phyloP scores from a whole-genome alignment of 148 eudicot species.

The Euryodendron excelsum region DNA sequence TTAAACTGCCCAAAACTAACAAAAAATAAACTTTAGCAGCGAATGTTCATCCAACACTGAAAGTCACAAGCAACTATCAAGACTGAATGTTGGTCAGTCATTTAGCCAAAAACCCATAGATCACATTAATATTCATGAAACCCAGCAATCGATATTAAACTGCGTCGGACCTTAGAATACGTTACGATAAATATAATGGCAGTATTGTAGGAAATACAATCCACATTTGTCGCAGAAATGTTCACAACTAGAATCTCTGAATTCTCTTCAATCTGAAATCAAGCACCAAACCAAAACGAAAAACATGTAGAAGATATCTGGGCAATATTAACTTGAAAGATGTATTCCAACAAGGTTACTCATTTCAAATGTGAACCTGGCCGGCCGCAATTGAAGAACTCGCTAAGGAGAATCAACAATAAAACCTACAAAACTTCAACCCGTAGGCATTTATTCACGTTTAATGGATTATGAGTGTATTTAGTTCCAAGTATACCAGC shows the following conservation, averaged over 20 bases:
- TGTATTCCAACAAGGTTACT: neutral
- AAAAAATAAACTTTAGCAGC: too few species aligned
- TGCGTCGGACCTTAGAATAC: neutral
- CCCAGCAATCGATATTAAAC: neutral
- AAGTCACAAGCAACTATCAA: neutral
- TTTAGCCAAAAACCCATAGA: neutral
- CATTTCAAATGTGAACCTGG: neutral
- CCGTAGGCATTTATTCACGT: conserved; percentile 14
- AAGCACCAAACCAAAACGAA: neutral
- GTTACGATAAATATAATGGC: neutral
- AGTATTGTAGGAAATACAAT: conserved; percentile 1
- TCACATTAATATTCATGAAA: neutral
- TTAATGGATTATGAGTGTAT: neutral
- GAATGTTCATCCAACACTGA: too few species aligned
- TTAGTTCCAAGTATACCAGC: conserved; percentile 10
- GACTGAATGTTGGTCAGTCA: neutral
- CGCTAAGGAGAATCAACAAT: conserved; percentile 1
- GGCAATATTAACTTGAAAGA: conserved; percentile 10
- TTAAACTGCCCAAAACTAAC: too few species aligned
- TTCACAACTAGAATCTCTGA: conserved; percentile 3
- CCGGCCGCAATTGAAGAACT: conserved; percentile 12
- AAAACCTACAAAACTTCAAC: conserved; percentile 1
- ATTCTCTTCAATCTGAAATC: neutral
- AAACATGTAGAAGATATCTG: neutral
- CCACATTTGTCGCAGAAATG: neutral